A percentile compares a stretch with the other conserved stretches of the same genome.
phyloP scores from a whole-genome alignment of 2,329 filamentous ascomycete genomes.

The Bipolaris zeicola region DNA sequence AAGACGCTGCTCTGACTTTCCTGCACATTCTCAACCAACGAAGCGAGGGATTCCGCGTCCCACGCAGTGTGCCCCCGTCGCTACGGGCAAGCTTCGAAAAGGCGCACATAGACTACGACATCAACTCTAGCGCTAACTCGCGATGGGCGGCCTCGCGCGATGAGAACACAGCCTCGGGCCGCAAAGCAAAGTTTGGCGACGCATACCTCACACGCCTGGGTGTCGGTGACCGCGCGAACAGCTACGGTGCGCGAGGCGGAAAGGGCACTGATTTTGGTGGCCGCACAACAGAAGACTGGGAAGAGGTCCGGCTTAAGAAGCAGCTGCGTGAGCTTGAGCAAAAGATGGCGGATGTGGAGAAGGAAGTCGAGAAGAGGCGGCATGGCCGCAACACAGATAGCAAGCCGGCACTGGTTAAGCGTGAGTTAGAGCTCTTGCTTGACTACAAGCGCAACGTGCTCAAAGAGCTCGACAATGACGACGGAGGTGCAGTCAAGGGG shows the following conservation, averaged over 20 bases:
- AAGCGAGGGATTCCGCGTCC: constrained; percentile 93
- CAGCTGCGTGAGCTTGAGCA: constrained; percentile 87
- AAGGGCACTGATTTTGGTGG: constrained; percentile 88
- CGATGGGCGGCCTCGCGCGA: constrained; percentile 81
- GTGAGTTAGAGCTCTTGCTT: constrained; percentile 89
- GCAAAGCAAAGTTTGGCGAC: constrained; percentile 97
- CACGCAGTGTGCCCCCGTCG: constrained; percentile 87
- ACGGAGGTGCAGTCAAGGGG: constrained; percentile 65
- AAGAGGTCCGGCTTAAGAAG: constrained; percentile 93
- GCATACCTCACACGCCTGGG: constrained; percentile 92
- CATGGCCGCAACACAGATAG: constrained; percentile 67
- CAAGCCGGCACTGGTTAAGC: constrained; percentile 89
- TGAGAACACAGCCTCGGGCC: constrained; percentile 80
- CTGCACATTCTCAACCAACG: constrained; percentile 95
- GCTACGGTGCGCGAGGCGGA: constrained; percentile 66
- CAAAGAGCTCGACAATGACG: constrained; percentile 74
- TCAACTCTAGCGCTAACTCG: constrained; percentile 77
- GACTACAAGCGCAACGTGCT: constrained; percentile 90
- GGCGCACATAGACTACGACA: constrained; percentile 94
- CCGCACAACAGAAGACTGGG: constrained; percentile 90
- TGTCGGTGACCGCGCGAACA: constrained; percentile 69
- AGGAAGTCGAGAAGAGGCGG: constrained; percentile 65
- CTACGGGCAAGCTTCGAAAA: constrained; percentile 90
- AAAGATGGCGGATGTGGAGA: constrained; percentile 83
- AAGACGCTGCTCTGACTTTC: constrained; percentile 93